Base-by-base conservation (phyloP, 768 basidiomycete species). In the Termitomyces sp. region DNA sequence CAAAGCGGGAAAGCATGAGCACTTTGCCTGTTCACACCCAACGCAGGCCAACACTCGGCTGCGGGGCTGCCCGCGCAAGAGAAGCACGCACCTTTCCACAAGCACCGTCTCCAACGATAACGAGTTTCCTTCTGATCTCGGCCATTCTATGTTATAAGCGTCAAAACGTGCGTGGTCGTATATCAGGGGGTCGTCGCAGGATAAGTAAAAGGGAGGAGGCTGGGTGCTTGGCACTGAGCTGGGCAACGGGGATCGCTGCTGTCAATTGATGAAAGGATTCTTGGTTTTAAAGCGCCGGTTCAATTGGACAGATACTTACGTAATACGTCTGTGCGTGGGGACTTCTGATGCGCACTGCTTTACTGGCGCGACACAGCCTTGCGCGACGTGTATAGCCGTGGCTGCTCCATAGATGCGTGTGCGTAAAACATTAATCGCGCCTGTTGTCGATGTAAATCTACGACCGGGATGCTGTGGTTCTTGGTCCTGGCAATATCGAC, bases 101-200 rank as follows among this genome's bases (percentile, higher is more conserved):
- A 75, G 92, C 93, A 83, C 94, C 94, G 79, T 96, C 94, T 73
- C 95, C 95, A 64, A 98, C 95, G 73, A 98, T 97, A 73, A 98
- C 95, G 66, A 98, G 88, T 77, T 98, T 98, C 76, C 94, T 89
- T 77, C 95, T 85, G 75, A 98, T 96, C 80, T 97, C 95, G 71
- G 94, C 88, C 94, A 98, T 98, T 58, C 30, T 39, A 37, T 54
- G 55, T 45, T 52, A 35, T 27, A 28, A 42, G 28, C 41, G 39
- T 37, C 25, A 51, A 27, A 46, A 21, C 27, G 54, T 34, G 50
- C 19, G 27, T 11, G 39, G 27, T 55, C 21, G 32, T 30, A 19
- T 39, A 52, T 10, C n/a, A n/a, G 17, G 37, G 21, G 42, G 44
- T 41, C 10, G 51, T 37, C 32, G 60, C 35, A 42, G 46, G 19